Evolutionary conservation across 805 yeast species (phyloP), one percentile per base, ranked within the genome.

Genomic region (Pichia cabralensis): DNA sequence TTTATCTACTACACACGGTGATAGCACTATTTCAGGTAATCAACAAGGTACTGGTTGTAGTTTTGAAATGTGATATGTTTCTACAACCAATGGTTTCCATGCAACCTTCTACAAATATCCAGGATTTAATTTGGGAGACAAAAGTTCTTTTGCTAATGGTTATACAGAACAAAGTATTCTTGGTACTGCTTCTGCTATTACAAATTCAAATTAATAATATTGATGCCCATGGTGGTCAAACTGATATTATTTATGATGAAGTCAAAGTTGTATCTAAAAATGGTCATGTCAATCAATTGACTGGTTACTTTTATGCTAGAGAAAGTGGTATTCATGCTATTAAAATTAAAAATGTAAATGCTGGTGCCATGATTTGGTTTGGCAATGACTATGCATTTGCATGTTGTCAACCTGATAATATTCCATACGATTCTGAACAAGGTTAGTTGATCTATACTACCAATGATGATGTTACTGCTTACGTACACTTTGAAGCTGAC

Each of bases 301-400:
- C 46, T 15, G 50, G 48, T 41, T 45, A 43, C 22, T 50, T 41
- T 26, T 13, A 32, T 15, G 56, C 65, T 10, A 33, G 43, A 11
- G 45, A 39, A 16, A 39, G 53, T 17, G 65, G 65, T 39, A 31
- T 45, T 3, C 58, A 53, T 33, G 38, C 43, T 0, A 41, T 60
- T 25, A 23, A 28, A 15, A 34, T 56, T 7, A 26, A 30, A 7
- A 26, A 34, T 16, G 49, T 49, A 14, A 61, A 57, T 42, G 64
- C 60, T 42, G 45, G 46, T 19, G 56, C 47, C 14, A 50, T 50
- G 42, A 52, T 62, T 26, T 49, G 45, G 31, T 37, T 55, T 24
- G 61, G 61, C 28, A 30, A 30, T 18, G 52, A 52, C 8, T 45
- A 42, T 31, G 57, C 58, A 8, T 51, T 64, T 21, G 48, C 47